phyloP scores from a whole-genome alignment of 257 asterid species.

The Solanum appendiculatum region DNA sequence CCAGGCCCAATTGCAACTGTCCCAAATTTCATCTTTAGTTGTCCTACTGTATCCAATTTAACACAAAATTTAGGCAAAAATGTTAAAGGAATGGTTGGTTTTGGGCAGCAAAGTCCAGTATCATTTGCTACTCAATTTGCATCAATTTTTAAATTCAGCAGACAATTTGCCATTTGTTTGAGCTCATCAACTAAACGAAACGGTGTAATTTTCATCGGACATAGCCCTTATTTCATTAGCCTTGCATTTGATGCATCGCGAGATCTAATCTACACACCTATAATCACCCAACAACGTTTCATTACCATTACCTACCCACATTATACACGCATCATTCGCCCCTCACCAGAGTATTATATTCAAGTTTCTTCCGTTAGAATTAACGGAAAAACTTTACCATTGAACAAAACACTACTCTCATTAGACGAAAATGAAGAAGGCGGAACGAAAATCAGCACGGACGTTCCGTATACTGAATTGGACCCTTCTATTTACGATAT shows the following conservation, averaged over 20 bases:
- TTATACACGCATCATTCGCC: background rate
- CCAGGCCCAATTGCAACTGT: background rate
- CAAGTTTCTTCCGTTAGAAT: background rate
- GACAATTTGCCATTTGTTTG: constrained; percentile 7
- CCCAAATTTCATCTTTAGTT: background rate
- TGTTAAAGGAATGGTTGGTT: constrained; percentile 10
- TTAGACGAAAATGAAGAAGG: background rate
- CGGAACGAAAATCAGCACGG: background rate
- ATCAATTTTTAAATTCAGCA: background rate
- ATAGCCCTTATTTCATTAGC: constrained; percentile 6
- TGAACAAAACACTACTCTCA: background rate
- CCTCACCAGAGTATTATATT: background rate
- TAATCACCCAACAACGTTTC: background rate
- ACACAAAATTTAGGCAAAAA: background rate
- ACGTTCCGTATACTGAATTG: background rate
- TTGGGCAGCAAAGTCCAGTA: background rate
- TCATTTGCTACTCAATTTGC: background rate
- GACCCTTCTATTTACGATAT: background rate
- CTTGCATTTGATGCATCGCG: background rate
- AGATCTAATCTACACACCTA: background rate
- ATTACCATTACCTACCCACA: background rate
- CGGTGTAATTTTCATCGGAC: constrained; percentile 12
- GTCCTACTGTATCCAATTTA: background rate
- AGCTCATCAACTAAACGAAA: background rate
- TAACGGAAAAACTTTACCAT: background rate